Evolutionary conservation across 495 filamentous ascomycete genomes (phyloP).

Genomic region (Penicillium macrosclerotiorum): DNA sequence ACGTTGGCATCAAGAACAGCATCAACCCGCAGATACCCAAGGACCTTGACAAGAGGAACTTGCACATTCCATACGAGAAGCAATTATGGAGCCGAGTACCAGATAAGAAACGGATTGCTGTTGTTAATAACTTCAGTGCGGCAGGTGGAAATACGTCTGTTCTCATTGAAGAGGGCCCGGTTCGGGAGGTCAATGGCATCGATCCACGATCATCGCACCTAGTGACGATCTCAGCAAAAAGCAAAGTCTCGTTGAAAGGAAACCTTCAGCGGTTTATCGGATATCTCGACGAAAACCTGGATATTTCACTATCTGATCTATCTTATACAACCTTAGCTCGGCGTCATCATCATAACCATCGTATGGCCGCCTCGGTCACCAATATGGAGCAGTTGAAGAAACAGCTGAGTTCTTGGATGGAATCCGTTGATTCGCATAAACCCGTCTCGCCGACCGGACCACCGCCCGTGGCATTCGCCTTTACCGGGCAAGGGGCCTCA

Average conservation of each 20-base stretch:
- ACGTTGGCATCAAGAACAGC: constrained; percentile 42
- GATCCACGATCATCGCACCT: neutral
- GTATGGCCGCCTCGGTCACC: constrained; percentile 32
- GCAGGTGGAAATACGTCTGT: constrained; percentile 34
- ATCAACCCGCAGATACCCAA: constrained; percentile 34
- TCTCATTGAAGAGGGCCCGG: constrained; percentile 31
- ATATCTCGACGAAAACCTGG: neutral
- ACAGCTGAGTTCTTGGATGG: neutral
- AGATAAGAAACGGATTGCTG: constrained; percentile 16
- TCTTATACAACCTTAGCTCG: constrained; percentile 42
- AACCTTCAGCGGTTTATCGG: neutral
- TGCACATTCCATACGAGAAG: constrained; percentile 31
- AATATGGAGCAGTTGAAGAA: constrained; percentile 1
- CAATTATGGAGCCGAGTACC: constrained; percentile 23
- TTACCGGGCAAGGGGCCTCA: constrained; percentile 68
- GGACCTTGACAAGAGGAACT: constrained; percentile 24
- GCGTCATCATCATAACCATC: constrained; percentile 36
- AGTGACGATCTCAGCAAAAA: neutral
- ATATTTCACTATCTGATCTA: constrained; percentile 27
- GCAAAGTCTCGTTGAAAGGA: neutral
- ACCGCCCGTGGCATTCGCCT: constrained; percentile 54
- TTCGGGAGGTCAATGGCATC: neutral
- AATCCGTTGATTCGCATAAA: neutral
- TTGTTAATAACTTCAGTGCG: constrained; percentile 35
- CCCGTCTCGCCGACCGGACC: neutral